phyloP scores from a whole-genome alignment of 176 grass and related monocot genomes.

The Chloris gayana region DNA sequence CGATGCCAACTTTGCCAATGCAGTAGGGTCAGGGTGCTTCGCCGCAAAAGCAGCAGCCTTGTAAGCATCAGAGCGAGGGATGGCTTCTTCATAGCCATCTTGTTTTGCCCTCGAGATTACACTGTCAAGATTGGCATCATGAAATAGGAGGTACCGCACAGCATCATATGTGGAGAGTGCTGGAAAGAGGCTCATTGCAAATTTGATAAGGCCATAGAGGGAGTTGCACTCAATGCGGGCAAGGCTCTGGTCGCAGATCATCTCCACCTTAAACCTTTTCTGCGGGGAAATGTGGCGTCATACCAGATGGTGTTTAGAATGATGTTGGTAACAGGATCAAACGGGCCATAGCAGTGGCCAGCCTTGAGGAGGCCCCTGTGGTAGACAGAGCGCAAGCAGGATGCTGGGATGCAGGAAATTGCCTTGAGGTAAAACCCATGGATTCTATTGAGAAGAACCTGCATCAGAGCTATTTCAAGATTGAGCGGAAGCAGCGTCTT shows the following conservation, averaged over 20 bases:
- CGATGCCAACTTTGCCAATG: neutral
- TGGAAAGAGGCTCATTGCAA: neutral
- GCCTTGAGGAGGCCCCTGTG: conserved; percentile 28
- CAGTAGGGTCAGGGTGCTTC: neutral
- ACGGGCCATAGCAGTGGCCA: conserved; percentile 15
- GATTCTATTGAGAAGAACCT: neutral
- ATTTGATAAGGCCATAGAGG: neutral
- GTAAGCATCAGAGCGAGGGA: neutral
- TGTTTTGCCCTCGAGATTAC: neutral
- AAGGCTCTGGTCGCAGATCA: neutral
- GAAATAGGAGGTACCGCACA: neutral
- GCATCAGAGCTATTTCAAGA: neutral
- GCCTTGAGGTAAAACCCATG: conserved; percentile 9
- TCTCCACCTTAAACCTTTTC: neutral
- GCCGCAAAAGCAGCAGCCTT: neutral
- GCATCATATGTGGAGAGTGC: neutral
- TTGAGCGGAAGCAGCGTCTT: neutral
- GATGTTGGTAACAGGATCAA: conserved; percentile 22
- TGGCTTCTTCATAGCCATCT: neutral
- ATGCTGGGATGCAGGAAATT: neutral
- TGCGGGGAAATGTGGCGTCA: neutral
- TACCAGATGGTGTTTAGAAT: conserved; percentile 36
- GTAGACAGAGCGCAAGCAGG: neutral
- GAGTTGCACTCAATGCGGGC: neutral
- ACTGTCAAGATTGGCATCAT: neutral